phyloP scores from a whole-genome alignment of 192 early-diverging fungal species.

The Lobosporangium transversale region DNA sequence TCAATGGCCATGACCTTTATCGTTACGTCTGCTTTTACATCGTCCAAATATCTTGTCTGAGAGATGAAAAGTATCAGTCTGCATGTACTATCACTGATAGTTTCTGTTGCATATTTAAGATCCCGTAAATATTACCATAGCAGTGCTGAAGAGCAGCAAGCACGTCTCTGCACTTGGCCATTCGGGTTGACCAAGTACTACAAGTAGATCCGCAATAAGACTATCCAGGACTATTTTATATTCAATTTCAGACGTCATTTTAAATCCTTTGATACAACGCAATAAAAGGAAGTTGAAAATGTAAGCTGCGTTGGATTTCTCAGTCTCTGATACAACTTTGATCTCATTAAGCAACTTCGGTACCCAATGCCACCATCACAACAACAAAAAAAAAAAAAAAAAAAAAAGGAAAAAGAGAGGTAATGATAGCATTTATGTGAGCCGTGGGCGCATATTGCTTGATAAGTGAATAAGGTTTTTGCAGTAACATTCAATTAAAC shows the following conservation, averaged over 20 bases:
- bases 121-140: too few species aligned
- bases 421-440: too few species aligned
- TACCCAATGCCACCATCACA: not conserved
- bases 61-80: not conserved
- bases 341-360: conserved; percentile 9
- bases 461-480: too few species aligned
- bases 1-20: conserved; percentile 72
- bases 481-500: not conserved
- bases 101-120: too few species aligned
- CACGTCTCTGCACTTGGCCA: conserved; percentile 91
- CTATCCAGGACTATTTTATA: conserved; percentile 78
- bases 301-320: conserved; percentile 21
- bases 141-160: conserved; percentile 70
- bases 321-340: not conserved
- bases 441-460: too few species aligned
- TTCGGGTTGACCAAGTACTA: conserved; percentile 81
- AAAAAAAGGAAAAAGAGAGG: too few species aligned
- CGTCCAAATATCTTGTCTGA: conserved; percentile 68
- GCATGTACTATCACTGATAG: too few species aligned
- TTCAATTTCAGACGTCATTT: conserved; percentile 70
- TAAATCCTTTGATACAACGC: conserved; percentile 55
- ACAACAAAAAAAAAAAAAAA: not conserved
- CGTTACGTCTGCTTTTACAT: conserved; percentile 64
- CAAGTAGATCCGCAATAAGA: conserved; percentile 76
- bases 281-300: conserved; percentile 52